These are phyloP conservation scores for Aspergillus asperescens DNA, from an alignment of 495 filamentous ascomycete species.

Conservation along the genomic window DNA sequence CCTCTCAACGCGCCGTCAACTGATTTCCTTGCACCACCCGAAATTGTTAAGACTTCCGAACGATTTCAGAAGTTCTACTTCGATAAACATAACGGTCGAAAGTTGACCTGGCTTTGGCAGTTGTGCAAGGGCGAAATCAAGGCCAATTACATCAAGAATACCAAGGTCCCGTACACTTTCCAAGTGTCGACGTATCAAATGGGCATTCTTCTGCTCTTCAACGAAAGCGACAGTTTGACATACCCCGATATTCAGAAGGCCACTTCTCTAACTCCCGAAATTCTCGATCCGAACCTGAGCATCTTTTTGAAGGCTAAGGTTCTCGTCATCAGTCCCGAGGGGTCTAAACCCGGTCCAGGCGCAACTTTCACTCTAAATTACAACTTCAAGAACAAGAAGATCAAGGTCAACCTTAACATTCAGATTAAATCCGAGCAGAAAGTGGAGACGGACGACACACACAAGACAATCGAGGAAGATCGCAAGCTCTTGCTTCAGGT, in stretches of 20 bases:
- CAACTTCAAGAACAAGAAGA: conserved; percentile 96
- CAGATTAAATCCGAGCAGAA: conserved; percentile 91
- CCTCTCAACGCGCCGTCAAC: conserved; percentile 81
- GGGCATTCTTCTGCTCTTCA: conserved; percentile 94
- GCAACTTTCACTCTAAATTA: conserved; percentile 78
- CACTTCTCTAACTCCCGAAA: conserved; percentile 72
- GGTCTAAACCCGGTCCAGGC: conserved; percentile 67
- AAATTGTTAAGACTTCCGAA: conserved; percentile 81
- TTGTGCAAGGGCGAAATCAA: conserved; percentile 96
- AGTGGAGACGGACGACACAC: conserved; percentile 91
- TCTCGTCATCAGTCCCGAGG: conserved; percentile 61
- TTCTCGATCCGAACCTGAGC: conserved; percentile 75
- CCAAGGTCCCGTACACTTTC: conserved; percentile 92
- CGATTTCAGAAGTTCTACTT: conserved; percentile 88
- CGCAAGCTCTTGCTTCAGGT: conserved; percentile 95
- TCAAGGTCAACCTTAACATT: conserved; percentile 93
- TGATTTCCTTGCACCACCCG: conserved; percentile 75
- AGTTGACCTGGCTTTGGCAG: conserved; percentile 97
- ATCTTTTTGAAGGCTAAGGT: conserved; percentile 91
- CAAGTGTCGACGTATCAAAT: conserved; percentile 97
- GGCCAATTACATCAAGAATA: conserved; percentile 81
- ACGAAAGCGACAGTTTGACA: conserved; percentile 75
- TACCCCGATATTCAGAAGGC: conserved; percentile 82
- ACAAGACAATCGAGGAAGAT: conserved; percentile 99
- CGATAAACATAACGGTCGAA: conserved; percentile 92